Base-by-base conservation (phyloP, 257 asterid genomes). In the Anisodus acutangulus region DNA sequence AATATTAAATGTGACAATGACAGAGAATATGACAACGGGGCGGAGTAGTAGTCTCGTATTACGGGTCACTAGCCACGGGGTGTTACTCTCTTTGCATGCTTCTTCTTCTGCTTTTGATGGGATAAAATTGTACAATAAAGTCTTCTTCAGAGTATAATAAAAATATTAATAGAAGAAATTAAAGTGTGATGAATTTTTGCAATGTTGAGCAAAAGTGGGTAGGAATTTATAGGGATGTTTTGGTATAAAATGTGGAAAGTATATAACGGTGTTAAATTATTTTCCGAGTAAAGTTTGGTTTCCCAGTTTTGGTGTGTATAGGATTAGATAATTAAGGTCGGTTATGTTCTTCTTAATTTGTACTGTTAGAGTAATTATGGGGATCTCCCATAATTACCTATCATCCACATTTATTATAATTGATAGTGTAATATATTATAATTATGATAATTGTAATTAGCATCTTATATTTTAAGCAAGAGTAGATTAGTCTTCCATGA, bases 121-220 rank as follows among this genome's bases (percentile, higher is more conserved):
- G 74, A 84, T n/a, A 54, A 91, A 89, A 81, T 90, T 88, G 72
- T 89, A 87, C 83, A 63, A 84, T 70, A 87, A 91, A 2, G 91
- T 83, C 53, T 89, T 92, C 83, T 88, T 90, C 80, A 41, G 3
- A 2, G 45, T 41, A 41, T 2, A 41, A 41, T 2, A 41, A 41
- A 0, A 5, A 13, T 3, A 12, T 5, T 35, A 31, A 67, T 35
- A 2, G 19, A 67, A 31, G 10, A 67, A 67, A 11, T 4, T 67
- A 22, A 22, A 22, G 5, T 67, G 16, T 67, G 19, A 67, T 35
- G 74, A 67, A 67, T 63, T 64, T 39, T 64, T 64, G 4, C 9
- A 47, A 41, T 39, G 78, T 70, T 39, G 79, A 4, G 37, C 2
- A 71, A 71, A 71, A 17, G 13, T 62, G 9, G 3, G 26, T 71